Evolutionary conservation across 23 red algal species (phyloP).

Genomic region (Gracilaria gracilis): DNA sequence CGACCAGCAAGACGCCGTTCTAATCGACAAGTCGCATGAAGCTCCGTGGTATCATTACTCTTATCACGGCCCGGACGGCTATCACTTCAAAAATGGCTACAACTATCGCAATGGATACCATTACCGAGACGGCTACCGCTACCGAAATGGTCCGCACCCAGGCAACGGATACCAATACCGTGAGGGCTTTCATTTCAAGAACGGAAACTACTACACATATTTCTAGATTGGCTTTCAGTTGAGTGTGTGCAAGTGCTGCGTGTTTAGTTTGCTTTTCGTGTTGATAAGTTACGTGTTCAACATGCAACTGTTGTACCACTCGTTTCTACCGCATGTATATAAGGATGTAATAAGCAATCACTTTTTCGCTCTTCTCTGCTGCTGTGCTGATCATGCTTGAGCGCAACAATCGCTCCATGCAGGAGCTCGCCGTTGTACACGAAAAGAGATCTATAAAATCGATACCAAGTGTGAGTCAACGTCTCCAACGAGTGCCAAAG

Average conservation of each 20-base stretch:
- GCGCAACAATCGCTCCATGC: not conserved
- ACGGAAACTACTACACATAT: conserved; percentile 43
- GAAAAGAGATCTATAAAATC: not conserved
- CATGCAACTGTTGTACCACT: no score
- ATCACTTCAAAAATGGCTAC: conserved; percentile 9
- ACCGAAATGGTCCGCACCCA: not conserved
- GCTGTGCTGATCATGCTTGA: no score
- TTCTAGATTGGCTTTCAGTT: not conserved
- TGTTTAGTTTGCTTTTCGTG: not conserved
- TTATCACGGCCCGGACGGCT: not conserved
- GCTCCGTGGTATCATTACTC: conserved; percentile 15
- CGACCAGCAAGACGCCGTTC: not conserved
- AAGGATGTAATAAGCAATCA: not conserved
- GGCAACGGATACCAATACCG: conserved; percentile 21
- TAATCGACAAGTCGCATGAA: conserved; percentile 31
- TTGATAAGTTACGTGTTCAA: not conserved
- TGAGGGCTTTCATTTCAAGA: conserved; percentile 29
- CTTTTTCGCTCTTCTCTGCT: no score
- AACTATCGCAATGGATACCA: conserved; percentile 5
- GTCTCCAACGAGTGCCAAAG: no score
- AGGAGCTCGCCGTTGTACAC: not conserved
- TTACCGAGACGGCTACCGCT: not conserved
- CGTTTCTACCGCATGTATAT: not conserved
- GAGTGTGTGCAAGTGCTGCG: not conserved
- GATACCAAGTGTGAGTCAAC: not conserved